Evolutionary conservation across 257 asterid genomes (phyloP).

Genomic region (Solanum tacnaense): DNA sequence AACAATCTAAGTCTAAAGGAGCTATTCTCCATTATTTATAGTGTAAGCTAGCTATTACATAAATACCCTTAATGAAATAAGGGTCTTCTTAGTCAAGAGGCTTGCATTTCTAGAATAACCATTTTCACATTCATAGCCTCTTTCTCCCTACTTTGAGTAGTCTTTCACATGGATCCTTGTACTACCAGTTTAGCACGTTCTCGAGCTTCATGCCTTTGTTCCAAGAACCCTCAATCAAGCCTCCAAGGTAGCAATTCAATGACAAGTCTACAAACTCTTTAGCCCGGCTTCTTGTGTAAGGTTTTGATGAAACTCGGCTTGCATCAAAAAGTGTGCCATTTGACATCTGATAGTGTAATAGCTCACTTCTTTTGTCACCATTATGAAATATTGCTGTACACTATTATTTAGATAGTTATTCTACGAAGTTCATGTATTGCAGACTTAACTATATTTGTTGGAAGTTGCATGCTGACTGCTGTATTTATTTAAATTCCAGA

Average conservation of each 20-base stretch:
- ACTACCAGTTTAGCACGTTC: neutral
- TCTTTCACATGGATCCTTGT: neutral
- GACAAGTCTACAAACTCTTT: neutral
- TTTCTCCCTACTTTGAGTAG: neutral
- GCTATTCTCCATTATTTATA: neutral
- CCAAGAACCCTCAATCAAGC: neutral
- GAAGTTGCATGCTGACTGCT: neutral
- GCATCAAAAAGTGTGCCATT: neutral
- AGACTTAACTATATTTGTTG: neutral
- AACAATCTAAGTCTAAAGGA: neutral
- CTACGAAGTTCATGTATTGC: neutral
- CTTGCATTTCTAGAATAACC: neutral
- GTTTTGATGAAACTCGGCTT: neutral
- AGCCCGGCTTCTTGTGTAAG: neutral
- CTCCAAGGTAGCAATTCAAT: neutral
- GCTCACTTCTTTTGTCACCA: neutral
- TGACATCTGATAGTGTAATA: neutral
- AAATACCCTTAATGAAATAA: neutral
- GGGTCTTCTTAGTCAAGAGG: neutral
- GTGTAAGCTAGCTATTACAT: neutral
- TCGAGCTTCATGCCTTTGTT: neutral
- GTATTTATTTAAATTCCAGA: slow-evolving; percentile 34
- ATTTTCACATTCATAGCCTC: neutral
- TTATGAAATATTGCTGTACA: neutral
- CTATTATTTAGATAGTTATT: neutral